These are phyloP conservation scores for Viola pubescens DNA, from an alignment of 441 rosid species.

Conservation along the genomic window DNA sequence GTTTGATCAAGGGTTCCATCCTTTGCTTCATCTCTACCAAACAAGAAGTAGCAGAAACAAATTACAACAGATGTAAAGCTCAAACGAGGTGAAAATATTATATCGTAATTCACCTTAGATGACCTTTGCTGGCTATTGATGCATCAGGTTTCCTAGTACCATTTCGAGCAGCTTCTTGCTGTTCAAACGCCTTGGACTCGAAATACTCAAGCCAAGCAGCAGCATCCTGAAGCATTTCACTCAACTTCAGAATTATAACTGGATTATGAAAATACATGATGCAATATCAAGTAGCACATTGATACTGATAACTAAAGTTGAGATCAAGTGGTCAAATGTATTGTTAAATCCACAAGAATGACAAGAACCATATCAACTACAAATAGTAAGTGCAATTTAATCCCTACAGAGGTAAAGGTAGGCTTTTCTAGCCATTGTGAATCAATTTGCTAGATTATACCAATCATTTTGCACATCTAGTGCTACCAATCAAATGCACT, in stretches of 20 bases:
- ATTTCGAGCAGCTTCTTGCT: constrained; percentile 60
- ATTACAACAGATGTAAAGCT: background rate
- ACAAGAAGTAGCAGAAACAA: background rate
- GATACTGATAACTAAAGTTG: background rate
- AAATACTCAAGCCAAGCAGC: constrained; percentile 80
- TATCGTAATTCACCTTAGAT: constrained; percentile 48
- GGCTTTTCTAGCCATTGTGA: no score
- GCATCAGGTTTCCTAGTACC: constrained; percentile 67
- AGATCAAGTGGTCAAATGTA: background rate
- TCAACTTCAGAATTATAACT: no score
- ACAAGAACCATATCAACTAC: background rate
- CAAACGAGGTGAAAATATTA: background rate
- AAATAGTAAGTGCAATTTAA: background rate
- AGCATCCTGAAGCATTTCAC: constrained; percentile 45
- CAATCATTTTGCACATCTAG: background rate
- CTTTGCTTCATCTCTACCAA: constrained; percentile 8
- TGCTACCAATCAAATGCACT: background rate
- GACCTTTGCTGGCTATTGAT: constrained; percentile 71
- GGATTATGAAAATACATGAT: background rate
- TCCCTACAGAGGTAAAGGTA: background rate
- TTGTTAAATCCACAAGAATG: background rate
- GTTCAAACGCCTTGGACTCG: constrained; percentile 62
- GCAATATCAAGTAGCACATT: background rate
- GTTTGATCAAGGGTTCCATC: constrained; percentile 6
- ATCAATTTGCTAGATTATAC: background rate